Percentiles rank a stretch among this genome's conserved stretches.
phyloP scores from a whole-genome alignment of 371 early-diverging fungal genomes.

The Dinochytrium kinnereticum region DNA sequence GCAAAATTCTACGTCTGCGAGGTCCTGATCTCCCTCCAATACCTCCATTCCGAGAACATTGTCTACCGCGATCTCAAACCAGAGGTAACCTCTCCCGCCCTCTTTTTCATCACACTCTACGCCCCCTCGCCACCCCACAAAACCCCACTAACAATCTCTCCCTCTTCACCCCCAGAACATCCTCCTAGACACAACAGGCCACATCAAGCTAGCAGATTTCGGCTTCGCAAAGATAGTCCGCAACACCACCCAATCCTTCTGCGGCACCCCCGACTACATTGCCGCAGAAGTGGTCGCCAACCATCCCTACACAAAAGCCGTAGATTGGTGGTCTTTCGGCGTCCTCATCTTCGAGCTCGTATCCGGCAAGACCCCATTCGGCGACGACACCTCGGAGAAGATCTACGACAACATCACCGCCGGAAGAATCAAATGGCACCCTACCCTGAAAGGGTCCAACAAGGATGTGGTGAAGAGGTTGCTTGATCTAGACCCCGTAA shows the following conservation, averaged over 20 bases:
- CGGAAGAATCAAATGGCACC: conserved; percentile 61
- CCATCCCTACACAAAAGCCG: conserved; percentile 64
- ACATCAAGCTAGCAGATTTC: conserved; percentile 73
- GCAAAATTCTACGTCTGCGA: conserved; percentile 63
- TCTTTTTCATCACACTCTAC: not conserved
- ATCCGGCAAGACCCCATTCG: conserved; percentile 68
- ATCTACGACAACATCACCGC: conserved; percentile 67
- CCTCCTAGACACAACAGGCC: conserved; percentile 66
- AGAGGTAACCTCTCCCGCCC: conserved; percentile 37
- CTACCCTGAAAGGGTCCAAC: conserved; percentile 48
- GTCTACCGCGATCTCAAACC: conserved; percentile 67
- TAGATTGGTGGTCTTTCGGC: conserved; percentile 87
- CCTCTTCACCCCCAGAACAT: conserved; percentile 59
- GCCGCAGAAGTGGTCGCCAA: conserved; percentile 74
- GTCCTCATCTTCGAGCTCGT: conserved; percentile 77
- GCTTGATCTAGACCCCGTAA: conserved; percentile 61
- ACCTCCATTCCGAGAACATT: conserved; percentile 58
- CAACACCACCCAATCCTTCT: conserved; percentile 65
- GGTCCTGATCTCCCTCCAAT: conserved; percentile 58
- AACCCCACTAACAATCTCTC: not conserved
- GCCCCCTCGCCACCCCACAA: no score
- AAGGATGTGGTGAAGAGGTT: conserved; percentile 54
- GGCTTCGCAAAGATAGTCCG: conserved; percentile 67
- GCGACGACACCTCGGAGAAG: conserved; percentile 57
- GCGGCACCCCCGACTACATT: conserved; percentile 77